Evolutionary conservation across 441 rosid genomes (phyloP), one percentile per base, ranked within the genome.

Genomic region (Gossypium lobatum): DNA sequence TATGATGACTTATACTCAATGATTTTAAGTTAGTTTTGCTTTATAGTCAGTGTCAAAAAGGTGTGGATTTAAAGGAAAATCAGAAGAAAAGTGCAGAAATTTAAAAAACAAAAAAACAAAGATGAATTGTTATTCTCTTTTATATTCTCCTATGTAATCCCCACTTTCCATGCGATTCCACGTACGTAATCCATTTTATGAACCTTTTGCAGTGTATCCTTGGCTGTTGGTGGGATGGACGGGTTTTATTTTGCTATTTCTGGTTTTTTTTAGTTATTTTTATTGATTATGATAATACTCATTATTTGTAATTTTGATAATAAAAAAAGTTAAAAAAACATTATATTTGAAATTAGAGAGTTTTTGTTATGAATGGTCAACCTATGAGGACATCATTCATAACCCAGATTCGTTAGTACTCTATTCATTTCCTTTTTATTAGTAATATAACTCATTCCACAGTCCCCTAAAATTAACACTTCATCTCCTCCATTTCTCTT

Each of bases 91-190:
- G 52, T 9, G 3, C 34, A 64, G 52, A 18, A 76, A 23, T 21
- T 6, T 7, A 42, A 39, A 42, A 76, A 18, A 6, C 21, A 46
- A 20, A 25, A 9, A 4, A 16, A 26, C 68, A 60, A 64, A 48
- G 31, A 54, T 21, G 65, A 80, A 61, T 73, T 48, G 10, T 37
- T 37, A 71, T 76, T 71, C 61, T 77, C 69, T 52, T 14, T 71
- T 34, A 28, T 45, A 67, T 75, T 74, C 37, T 28, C 50, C 34
- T 28, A 58, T 75, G 46, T 70, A 45, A 53, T 9, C 52, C 34
- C 73, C 76, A 69, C 67, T 80, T 78, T 76, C 73, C 84, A 80
- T 70, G 81, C 61, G 75, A 59, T 64, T 79, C 81, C 81, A 79
- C 77, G 82, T 62, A 65, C 66, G 79, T 71, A 74, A 75, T 77